Evolutionary conservation across 2,329 filamentous ascomycete species (phyloP).

Genomic region (Pyricularia sp.): DNA sequence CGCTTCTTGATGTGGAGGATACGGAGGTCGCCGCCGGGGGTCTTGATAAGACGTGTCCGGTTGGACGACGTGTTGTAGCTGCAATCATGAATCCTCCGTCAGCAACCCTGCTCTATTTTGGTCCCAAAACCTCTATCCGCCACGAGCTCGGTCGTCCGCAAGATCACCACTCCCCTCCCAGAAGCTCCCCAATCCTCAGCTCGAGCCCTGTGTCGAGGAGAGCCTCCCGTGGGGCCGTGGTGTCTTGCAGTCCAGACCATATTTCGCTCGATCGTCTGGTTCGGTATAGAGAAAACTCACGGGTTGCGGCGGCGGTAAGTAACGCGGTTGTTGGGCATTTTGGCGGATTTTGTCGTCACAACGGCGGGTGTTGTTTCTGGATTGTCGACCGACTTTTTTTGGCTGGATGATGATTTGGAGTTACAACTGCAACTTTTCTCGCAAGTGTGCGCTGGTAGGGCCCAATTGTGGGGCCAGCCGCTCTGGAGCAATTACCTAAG

Average conservation of each 20-base stretch:
- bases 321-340: slow-evolving; percentile 45
- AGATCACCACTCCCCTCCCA: neutral
- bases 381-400: neutral
- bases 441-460: slow-evolving; percentile 1
- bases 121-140: neutral
- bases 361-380: neutral
- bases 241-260: neutral
- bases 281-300: slow-evolving; percentile 40
- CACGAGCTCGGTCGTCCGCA: neutral
- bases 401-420: neutral
- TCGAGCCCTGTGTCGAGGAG: neutral
- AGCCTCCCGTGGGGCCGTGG: neutral
- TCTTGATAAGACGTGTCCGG: slow-evolving; percentile 93
- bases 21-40: slow-evolving; percentile 89
- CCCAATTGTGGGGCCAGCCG: neutral
- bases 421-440: neutral
- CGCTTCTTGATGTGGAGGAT: slow-evolving; percentile 99
- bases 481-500: neutral
- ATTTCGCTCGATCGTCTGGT: neutral
- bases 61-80: slow-evolving; percentile 99
- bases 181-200: neutral
- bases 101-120: neutral
- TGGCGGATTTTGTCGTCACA: slow-evolving; percentile 24
- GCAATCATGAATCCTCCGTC: slow-evolving; percentile 8
- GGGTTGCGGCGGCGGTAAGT: slow-evolving; percentile 65